These are phyloP conservation scores for Rhynchospora breviuscula DNA, from an alignment of 176 grass and related monocot genomes.

Conservation along the genomic window DNA sequence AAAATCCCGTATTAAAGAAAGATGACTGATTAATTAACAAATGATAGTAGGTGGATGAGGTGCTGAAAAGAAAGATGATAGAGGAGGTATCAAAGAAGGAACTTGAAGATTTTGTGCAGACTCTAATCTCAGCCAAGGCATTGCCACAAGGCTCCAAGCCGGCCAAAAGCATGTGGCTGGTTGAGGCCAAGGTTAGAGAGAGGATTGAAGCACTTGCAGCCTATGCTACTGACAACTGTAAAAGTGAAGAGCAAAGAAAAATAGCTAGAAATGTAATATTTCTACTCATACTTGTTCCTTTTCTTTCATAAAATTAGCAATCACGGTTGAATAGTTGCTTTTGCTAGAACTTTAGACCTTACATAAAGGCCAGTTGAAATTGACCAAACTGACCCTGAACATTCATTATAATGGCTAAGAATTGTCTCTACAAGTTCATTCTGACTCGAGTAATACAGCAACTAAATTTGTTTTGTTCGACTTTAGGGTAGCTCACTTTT, in stretches of 20 bases:
- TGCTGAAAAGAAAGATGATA: conserved; percentile 61
- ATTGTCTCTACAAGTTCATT: background rate
- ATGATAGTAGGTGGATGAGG: conserved; percentile 89
- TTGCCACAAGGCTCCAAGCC: conserved; percentile 63
- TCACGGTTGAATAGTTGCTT: background rate
- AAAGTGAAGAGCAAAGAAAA: conserved; percentile 61
- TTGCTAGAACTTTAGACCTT: background rate
- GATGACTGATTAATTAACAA: conserved; percentile 17
- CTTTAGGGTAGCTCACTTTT: background rate
- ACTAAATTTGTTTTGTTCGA: background rate
- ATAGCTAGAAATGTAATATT: conserved; percentile 68
- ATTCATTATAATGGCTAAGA: background rate
- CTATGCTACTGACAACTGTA: conserved; percentile 63
- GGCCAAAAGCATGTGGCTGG: conserved; percentile 67
- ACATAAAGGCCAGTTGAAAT: background rate
- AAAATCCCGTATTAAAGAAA: background rate
- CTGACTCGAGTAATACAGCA: background rate
- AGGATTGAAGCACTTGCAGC: conserved; percentile 67
- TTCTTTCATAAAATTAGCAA: conserved; percentile 24
- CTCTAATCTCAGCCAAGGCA: conserved; percentile 66
- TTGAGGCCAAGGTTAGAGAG: conserved; percentile 62
- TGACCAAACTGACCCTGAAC: background rate
- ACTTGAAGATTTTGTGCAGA: conserved; percentile 73
- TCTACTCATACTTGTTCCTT: conserved; percentile 16
- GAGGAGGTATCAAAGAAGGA: conserved; percentile 77